Percentiles rank a stretch among this genome's conserved stretches.
phyloP scores from a whole-genome alignment of 2,329 filamentous ascomycete species.

The Thermothelomyces thermophilus region DNA sequence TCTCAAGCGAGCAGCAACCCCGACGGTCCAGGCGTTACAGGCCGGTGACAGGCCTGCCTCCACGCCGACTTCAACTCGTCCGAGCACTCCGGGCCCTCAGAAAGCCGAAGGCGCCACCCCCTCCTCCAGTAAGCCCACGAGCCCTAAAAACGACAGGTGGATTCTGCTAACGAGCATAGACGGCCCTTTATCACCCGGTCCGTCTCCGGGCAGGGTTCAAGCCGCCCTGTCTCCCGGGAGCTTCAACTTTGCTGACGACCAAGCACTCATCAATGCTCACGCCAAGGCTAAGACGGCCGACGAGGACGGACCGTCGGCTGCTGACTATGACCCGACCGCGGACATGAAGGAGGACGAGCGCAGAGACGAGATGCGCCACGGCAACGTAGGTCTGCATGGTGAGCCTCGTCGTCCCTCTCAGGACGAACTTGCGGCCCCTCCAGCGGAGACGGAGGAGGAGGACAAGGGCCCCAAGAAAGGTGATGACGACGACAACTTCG shows the following conservation, averaged over 20 bases:
- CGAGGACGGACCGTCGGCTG: conserved; percentile 77
- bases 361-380: conserved; percentile 59
- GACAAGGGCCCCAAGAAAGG: conserved; percentile 34
- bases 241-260: conserved; percentile 60
- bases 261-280: conserved; percentile 58
- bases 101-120: conserved; percentile 38
- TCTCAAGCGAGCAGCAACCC: conserved; percentile 61
- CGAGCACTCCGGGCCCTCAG: conserved; percentile 35
- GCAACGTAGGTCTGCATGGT: conserved; percentile 46
- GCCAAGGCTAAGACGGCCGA: conserved; percentile 36
- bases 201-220: conserved; percentile 34
- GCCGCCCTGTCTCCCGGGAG: conserved; percentile 50
- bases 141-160: neutral
- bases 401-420: conserved; percentile 28
- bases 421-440: conserved; percentile 12
- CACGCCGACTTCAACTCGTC: conserved; percentile 45
- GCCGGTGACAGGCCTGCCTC: conserved; percentile 54
- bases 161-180: conserved; percentile 14
- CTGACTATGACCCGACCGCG: conserved; percentile 82
- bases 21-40: conserved; percentile 68
- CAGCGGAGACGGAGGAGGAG: conserved; percentile 26
- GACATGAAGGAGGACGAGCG: conserved; percentile 82
- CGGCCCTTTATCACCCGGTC: conserved; percentile 31
- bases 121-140: conserved; percentile 37
- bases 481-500: conserved; percentile 64